These are phyloP conservation scores for Solanum chacoense DNA, from an alignment of 305 asterid genomes.

Conservation along the genomic window DNA sequence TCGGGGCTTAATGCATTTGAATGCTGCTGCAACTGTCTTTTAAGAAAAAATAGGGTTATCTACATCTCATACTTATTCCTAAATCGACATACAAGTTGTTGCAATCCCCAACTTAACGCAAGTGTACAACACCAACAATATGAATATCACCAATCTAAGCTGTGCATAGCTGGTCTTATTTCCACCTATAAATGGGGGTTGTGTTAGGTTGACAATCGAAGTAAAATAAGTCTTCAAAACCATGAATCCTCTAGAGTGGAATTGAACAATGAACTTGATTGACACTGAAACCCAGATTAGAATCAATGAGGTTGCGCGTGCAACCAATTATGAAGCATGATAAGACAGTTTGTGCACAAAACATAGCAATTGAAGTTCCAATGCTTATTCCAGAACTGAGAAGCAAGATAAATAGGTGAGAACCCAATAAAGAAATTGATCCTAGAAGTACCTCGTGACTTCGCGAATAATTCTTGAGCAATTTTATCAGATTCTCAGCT, in stretches of 20 bases:
- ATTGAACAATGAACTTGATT: neutral
- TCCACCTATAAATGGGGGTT: neutral
- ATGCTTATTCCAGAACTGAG: neutral
- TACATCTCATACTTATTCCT: neutral
- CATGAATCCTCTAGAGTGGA: neutral
- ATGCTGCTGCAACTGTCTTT: neutral
- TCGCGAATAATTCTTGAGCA: constrained; percentile 85
- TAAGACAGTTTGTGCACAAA: neutral
- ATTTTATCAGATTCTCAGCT: constrained; percentile 44
- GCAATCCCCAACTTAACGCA: neutral
- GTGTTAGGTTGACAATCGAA: neutral
- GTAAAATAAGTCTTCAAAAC: neutral
- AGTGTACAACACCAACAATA: neutral
- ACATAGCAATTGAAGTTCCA: neutral
- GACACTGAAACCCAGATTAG: neutral
- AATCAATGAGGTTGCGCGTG: neutral
- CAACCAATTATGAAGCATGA: neutral
- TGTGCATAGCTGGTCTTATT: neutral
- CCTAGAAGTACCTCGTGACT: constrained; percentile 53
- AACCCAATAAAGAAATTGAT: neutral
- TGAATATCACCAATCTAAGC: neutral
- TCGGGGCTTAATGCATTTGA: neutral
- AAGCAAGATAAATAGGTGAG: neutral
- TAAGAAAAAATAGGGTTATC: neutral
- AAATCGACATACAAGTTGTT: neutral